Base-by-base conservation (phyloP, 768 basidiomycete genomes). In the Dacryopinax primogenitus region DNA sequence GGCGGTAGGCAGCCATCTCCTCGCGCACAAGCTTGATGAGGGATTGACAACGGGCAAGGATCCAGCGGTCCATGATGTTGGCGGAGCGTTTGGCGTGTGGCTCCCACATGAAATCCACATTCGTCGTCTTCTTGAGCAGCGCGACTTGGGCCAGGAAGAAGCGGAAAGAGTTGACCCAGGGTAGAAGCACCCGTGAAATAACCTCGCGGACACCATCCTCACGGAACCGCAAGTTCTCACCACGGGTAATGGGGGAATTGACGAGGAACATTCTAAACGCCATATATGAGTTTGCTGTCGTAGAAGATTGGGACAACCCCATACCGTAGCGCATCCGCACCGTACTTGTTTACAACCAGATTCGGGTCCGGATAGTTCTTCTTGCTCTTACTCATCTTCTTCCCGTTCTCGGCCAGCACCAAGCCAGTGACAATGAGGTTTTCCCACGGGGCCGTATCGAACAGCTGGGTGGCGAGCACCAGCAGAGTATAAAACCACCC, bases 401-500 rank as follows among this genome's bases (percentile, higher is more conserved):
- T 96, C 64, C 96, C 96, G 70, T 99, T 91, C 90, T 86, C 86
- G 51, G 95, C 96, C 62, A 99, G 86, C 34, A 99, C 92, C 64
- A 98, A 85, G 68, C 96, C 96, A 36, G 88, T 91, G 47, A 93
- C 92, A 67, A 98, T 96, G 71, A 99, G 77, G 75, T 99, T 99
- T 79, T 94, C 92, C 95, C 96, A 98, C 2, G 96, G 95, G 1
- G 96, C 95, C 65, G 76, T 85, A 47, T 87, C 88, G 72, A 96
- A 97, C 63, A 99, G 80, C 74, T 95, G 94, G 23, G 93, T 96
- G n/a, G 90, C 90, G 28, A 98, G 81, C 2, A 99, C 93, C 41
- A 99, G 84, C 15, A 99, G 77, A 1, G 96, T 98, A 78, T 99
- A 99, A 83, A 99, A 99, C 96, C 96, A 99, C 26, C 96, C 96